Evolutionary conservation across 352 stramenopile species (phyloP).

Genomic region (Phytophthora constricta): DNA sequence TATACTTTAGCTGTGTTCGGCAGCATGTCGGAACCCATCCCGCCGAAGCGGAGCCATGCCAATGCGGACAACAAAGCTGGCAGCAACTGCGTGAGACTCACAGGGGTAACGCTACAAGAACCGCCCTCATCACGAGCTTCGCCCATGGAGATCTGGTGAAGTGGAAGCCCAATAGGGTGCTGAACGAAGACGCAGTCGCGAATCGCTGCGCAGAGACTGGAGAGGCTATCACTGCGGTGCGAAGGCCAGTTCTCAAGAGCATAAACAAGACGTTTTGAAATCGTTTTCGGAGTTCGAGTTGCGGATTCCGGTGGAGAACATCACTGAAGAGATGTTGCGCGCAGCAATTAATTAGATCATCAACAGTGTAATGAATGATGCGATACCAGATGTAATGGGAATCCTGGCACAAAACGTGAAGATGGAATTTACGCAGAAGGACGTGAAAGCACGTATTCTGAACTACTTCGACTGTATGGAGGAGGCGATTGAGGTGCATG

Average conservation of each 20-base stretch:
- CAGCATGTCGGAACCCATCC: no score
- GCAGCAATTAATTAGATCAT: constrained; percentile 12
- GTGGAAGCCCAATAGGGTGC: no score
- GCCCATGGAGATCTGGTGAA: no score
- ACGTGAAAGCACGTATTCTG: constrained; percentile 1
- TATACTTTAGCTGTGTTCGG: no score
- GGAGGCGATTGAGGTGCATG: constrained; percentile 12
- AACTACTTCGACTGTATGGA: constrained; percentile 12
- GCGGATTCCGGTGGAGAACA: background rate
- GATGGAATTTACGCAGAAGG: constrained; percentile 7
- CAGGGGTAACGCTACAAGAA: background rate
- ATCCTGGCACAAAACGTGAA: constrained; percentile 8
- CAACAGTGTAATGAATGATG: constrained; percentile 7
- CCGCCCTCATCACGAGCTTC: background rate
- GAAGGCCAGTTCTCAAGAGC: background rate
- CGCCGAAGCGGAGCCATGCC: background rate
- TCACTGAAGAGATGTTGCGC: no score
- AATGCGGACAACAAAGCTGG: background rate
- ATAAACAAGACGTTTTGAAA: background rate
- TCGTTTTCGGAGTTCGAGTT: constrained; percentile 6
- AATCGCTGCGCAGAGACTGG: background rate
- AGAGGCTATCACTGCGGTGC: background rate
- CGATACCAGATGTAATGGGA: background rate
- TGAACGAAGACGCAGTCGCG: background rate
- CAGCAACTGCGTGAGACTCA: background rate